Conservation (phyloP, 2,329 filamentous ascomycete species). For the Apiospora saccharicola region DNA sequence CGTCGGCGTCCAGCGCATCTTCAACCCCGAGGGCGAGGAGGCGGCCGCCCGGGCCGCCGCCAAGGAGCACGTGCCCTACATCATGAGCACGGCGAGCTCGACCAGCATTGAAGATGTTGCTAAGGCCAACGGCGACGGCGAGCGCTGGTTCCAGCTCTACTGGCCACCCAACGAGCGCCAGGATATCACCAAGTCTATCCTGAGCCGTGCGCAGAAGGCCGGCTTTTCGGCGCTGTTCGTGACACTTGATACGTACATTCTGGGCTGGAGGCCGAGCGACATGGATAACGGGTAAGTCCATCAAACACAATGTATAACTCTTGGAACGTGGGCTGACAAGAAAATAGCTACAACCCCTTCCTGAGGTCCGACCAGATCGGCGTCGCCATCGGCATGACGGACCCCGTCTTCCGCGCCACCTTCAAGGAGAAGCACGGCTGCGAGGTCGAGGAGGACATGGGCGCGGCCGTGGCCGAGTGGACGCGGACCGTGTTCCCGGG, state of each 20-base stretch:
- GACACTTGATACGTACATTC: constrained; percentile 39
- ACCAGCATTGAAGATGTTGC: constrained; percentile 40
- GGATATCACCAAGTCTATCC: constrained; percentile 37
- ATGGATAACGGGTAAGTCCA: constrained; percentile 35
- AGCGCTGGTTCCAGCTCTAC: constrained; percentile 40
- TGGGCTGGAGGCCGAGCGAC: constrained; percentile 39
- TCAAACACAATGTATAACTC: constrained; percentile 32
- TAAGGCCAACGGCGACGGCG: constrained; percentile 34
- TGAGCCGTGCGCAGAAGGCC: constrained; percentile 33
- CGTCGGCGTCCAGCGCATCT: constrained; percentile 39
- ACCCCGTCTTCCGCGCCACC: constrained; percentile 37
- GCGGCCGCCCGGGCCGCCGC: constrained; percentile 36
- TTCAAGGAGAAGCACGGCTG: constrained; percentile 35
- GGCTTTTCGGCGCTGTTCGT: constrained; percentile 37
- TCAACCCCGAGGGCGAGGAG: constrained; percentile 37
- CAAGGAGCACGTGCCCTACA: constrained; percentile 33
- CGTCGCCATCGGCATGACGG: constrained; percentile 37
- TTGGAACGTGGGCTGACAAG: background rate
- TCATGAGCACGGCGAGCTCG: constrained; percentile 39
- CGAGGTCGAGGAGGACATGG: constrained; percentile 34
- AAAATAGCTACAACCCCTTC: constrained; percentile 38
- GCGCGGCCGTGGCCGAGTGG: constrained; percentile 37
- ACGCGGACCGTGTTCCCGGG: constrained; percentile 38
- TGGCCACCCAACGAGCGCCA: constrained; percentile 36
- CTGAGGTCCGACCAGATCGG: constrained; percentile 39